Evolutionary conservation across 2,329 filamentous ascomycete species (phyloP).

Genomic region (Chalara sp.): DNA sequence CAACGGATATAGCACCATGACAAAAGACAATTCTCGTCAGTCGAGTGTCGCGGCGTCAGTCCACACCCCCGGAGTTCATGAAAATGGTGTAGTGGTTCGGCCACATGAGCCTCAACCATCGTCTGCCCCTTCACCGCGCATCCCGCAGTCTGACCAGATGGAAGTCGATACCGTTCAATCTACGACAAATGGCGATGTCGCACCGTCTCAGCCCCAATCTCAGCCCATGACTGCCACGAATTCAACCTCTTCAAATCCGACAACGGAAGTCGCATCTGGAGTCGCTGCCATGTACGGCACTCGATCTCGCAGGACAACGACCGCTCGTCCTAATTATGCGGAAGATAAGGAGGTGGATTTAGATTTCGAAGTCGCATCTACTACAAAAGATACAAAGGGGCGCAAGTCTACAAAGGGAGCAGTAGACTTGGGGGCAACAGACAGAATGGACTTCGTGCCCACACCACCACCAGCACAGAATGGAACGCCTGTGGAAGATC

Average conservation of each 20-base stretch:
- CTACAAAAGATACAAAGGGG: conserved; percentile 41
- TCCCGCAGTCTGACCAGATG: conserved; percentile 3
- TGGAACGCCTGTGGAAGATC: conserved; percentile 14
- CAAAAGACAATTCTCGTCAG: conserved; percentile 21
- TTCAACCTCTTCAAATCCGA: conserved; percentile 37
- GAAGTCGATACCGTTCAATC: conserved; percentile 8
- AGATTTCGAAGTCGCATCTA: conserved; percentile 68
- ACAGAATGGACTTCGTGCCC: conserved; percentile 19
- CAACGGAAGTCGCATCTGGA: conserved; percentile 37
- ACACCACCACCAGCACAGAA: conserved; percentile 23
- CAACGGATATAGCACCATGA: conserved; percentile 16
- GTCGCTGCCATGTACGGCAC: conserved; percentile 69
- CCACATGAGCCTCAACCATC: conserved; percentile 9
- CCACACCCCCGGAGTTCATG: conserved; percentile 10
- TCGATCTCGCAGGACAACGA: conserved; percentile 82
- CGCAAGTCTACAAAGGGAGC: conserved; percentile 48
- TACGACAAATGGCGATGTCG: conserved; percentile 8
- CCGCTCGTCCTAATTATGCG: conserved; percentile 84
- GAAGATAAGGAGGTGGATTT: conserved; percentile 88
- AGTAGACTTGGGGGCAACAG: conserved; percentile 16
- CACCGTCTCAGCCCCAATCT: conserved; percentile 23
- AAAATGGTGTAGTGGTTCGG: conserved; percentile 11
- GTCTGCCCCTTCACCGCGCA: conserved; percentile 7
- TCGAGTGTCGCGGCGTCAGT: conserved; percentile 20
- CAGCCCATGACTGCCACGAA: conserved; percentile 43